Evolutionary conservation across 1,284 basidiomycete genomes (phyloP).

Genomic region (Pseudozyma thailandica): DNA sequence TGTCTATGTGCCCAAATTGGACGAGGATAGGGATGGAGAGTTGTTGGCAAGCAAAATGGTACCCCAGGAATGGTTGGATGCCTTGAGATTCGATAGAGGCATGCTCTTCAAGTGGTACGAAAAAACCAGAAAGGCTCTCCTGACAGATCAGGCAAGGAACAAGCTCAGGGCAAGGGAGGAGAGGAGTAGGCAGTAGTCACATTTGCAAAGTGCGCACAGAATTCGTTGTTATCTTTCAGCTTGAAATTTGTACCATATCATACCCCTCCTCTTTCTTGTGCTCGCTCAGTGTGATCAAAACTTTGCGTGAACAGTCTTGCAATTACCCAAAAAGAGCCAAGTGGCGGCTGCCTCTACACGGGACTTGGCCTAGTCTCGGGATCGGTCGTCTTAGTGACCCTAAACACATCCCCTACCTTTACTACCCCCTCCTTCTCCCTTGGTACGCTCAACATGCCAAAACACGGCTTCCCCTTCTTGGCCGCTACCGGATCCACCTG

Average conservation of each 20-base stretch:
- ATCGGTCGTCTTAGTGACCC: slow-evolving; percentile 52
- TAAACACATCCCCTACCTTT: slow-evolving; percentile 45
- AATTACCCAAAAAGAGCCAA: not conserved
- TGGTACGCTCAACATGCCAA: slow-evolving; percentile 48
- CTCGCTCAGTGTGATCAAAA: not conserved
- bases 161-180: slow-evolving; percentile 30
- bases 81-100: slow-evolving; percentile 31
- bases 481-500: slow-evolving; percentile 49
- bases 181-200: slow-evolving; percentile 9
- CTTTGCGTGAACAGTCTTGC: not conserved
- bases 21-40: slow-evolving; percentile 51
- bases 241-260: slow-evolving; percentile 2
- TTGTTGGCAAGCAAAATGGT: slow-evolving; percentile 30
- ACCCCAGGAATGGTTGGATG: slow-evolving; percentile 37
- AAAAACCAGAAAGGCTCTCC: slow-evolving; percentile 36
- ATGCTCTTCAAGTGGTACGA: slow-evolving; percentile 51
- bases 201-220: too few species aligned
- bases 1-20: slow-evolving; percentile 61
- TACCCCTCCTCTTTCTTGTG: slow-evolving; percentile 1
- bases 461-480: slow-evolving; percentile 59
- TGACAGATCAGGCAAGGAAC: slow-evolving; percentile 28
- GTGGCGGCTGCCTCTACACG: slow-evolving; percentile 1
- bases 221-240: not conserved
- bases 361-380: slow-evolving; percentile 32
- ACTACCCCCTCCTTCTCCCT: slow-evolving; percentile 46